Conservation (phyloP, 2,329 filamentous ascomycete species). For the Chaetomium olivaceum region DNA sequence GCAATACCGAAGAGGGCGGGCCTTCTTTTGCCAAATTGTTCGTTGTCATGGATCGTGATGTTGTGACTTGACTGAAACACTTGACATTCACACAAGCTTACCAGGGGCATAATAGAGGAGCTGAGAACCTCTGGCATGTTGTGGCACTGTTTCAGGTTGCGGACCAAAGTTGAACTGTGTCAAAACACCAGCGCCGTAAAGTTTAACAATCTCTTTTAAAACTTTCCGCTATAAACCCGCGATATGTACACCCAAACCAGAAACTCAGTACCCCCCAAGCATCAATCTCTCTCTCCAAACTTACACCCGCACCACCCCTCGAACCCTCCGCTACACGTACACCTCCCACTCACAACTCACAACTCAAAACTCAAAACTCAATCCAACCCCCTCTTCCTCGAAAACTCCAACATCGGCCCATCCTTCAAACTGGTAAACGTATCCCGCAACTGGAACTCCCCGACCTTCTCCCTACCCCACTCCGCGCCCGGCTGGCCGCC, state of each 20-base stretch:
- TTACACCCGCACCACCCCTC: not conserved
- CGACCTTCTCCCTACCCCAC: slow-evolving; percentile 55
- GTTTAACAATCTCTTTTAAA: no score
- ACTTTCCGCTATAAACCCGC: not conserved
- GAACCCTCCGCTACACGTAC: not conserved
- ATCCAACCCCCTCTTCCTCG: slow-evolving; percentile 33
- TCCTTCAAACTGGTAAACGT: slow-evolving; percentile 74
- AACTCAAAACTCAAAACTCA: slow-evolving; percentile 8
- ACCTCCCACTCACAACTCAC: slow-evolving; percentile 6
- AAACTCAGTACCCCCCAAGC: not conserved
- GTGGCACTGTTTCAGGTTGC: no score
- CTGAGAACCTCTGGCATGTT: no score
- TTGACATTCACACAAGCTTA: no score
- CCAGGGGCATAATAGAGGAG: no score
- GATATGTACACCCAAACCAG: not conserved
- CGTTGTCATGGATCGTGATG: not conserved
- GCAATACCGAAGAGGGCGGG: not conserved
- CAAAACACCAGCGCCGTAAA: not conserved
- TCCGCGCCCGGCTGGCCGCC: slow-evolving; percentile 46
- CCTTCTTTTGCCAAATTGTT: not conserved
- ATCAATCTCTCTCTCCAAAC: not conserved
- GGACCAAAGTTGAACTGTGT: no score
- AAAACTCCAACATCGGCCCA: slow-evolving; percentile 68
- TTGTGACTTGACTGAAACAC: not conserved
- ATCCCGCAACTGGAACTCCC: slow-evolving; percentile 70